A percentile compares a stretch with the other conserved stretches of the same genome.
Conservation (phyloP, 192 early-diverging fungal genomes). For the Geranomyces michiganensis region DNA sequence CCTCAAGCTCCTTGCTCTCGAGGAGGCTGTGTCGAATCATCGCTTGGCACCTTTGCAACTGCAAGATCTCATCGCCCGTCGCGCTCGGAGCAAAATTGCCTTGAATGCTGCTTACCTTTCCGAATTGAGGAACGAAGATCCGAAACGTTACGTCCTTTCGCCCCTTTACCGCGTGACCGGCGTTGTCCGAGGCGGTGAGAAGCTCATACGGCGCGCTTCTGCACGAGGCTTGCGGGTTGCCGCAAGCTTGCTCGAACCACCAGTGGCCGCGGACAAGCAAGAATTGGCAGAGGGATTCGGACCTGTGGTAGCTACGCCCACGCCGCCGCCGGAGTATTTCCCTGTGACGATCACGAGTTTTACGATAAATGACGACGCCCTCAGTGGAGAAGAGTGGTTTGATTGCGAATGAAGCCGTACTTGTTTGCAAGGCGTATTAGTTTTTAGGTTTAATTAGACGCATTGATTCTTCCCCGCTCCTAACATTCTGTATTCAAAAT, state of each 20-base stretch:
- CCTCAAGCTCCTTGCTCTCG: constrained; percentile 18
- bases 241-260: neutral
- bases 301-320: neutral
- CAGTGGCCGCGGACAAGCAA: neutral
- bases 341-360: neutral
- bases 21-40: neutral
- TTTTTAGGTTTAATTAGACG: too few species aligned
- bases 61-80: neutral
- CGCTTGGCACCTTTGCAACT: neutral
- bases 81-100: neutral
- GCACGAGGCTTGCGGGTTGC: neutral
- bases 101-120: constrained; percentile 4
- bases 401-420: constrained; percentile 5
- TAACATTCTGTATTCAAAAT: too few species aligned
- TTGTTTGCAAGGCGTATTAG: too few species aligned
- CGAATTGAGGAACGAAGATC: constrained; percentile 13
- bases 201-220: neutral
- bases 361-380: neutral
- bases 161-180: constrained; percentile 9
- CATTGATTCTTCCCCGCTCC: too few species aligned
- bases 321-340: constrained; percentile 8
- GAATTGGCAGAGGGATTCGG: neutral
- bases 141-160: constrained; percentile 19
- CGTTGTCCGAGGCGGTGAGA: neutral
- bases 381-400: constrained; percentile 1